Evolutionary conservation across 2,329 filamentous ascomycete species (phyloP).

Genomic region (Trichoderma polysporum): DNA sequence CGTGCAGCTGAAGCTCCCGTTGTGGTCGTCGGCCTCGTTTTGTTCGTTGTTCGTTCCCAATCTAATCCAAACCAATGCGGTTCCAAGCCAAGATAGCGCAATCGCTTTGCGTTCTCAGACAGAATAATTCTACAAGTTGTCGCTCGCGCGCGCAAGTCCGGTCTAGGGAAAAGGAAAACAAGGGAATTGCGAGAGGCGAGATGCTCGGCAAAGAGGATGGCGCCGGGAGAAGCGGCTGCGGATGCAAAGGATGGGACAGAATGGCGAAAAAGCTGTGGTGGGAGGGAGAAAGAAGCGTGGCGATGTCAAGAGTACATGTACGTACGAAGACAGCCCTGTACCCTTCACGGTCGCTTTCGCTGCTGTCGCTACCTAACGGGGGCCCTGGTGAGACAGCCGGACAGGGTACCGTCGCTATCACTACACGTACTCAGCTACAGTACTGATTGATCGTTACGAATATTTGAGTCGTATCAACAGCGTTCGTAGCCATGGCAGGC

Average conservation of each 20-base stretch:
- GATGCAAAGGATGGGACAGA: neutral
- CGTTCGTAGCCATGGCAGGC: neutral
- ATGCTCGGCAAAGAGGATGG: too few species aligned
- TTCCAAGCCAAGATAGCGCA: neutral
- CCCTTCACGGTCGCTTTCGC: neutral
- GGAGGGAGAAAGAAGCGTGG: neutral
- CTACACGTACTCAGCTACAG: too few species aligned
- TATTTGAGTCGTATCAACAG: neutral
- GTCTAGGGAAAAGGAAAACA: neutral
- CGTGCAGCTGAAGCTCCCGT: conserved; percentile 18
- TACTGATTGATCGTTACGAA: neutral
- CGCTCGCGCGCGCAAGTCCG: neutral
- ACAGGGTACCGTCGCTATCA: neutral
- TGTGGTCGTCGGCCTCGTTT: neutral
- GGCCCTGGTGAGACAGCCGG: neutral
- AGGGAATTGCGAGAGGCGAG: neutral
- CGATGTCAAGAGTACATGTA: neutral
- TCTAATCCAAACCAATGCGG: conserved; percentile 1
- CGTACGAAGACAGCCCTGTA: neutral
- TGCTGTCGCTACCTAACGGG: too few species aligned
- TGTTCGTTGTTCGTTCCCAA: neutral
- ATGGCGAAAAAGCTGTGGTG: too few species aligned
- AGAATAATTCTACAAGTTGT: neutral
- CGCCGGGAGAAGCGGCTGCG: conserved; percentile 2
- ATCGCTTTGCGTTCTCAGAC: neutral